Evolutionary conservation across 208 protist genomes (phyloP), one percentile per base, ranked within the genome.

Genomic region (Vickermania ingenoplastis): DNA sequence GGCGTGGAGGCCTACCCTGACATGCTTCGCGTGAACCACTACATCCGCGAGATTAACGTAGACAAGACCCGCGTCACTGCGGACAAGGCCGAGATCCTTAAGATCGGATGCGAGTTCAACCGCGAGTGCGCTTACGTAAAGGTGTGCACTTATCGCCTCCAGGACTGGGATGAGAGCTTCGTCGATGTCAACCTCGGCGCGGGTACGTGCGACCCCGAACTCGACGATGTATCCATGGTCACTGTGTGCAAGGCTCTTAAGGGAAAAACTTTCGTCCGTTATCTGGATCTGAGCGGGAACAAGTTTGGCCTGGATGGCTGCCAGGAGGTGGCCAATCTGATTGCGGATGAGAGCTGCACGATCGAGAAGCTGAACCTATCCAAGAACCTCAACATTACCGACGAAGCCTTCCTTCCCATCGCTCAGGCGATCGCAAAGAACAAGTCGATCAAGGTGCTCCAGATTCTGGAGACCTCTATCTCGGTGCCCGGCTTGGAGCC

Each of bases 21-120:
- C 14, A 83, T 92, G 49, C 57, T 96, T 29, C 70, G 74, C 7
- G 67, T 61, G 14, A 95, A 95, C 57, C 51, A 91, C 57, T 21
- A 41, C 4, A 48, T 95, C 1, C 55, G 57, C 11, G 45, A 54
- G 11, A 53, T 94, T 41, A 59, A 59, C n/a, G 53, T 91, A 26
- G 54, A 75, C 24, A 61, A 73, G 53, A 93, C 83, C 30, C 73
- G 80, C 25, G 75, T 93, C 24, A 53, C 68, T 2, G 24, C 57
- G 7, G 61, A 71, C 17, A 59, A 75, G 53, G 59, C 63, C 1
- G 58, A 58, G 17, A 64, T 66, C 41, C 82, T 95, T 29, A 63
- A 69, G 41, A 54, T 65, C 31, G 81, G 81, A 29, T 87, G 79
- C 49, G 67, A 77, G 41, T 55, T 95, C 0, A 95, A 95, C 54